A percentile compares a stretch with the other conserved stretches of the same genome.
phyloP scores from a whole-genome alignment of 179 eudicot species.

The Beta lomatogona region DNA sequence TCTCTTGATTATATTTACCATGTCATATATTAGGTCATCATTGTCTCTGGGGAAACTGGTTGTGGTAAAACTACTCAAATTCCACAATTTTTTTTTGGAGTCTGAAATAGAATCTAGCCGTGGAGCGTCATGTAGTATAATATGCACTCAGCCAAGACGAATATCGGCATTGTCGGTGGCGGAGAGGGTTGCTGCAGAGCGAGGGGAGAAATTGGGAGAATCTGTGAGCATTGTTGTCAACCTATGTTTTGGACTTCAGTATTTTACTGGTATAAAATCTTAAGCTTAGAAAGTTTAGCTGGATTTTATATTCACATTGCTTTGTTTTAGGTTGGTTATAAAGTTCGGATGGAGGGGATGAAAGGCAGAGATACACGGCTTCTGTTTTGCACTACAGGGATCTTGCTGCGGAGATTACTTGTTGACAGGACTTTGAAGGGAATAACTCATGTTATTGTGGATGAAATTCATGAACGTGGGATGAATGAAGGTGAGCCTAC shows the following conservation, averaged over 20 bases:
- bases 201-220: conserved; percentile 86
- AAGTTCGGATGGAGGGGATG: conserved; percentile 84
- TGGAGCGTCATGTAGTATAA: conserved; percentile 68
- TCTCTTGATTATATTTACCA: background rate
- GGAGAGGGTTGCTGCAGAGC: conserved; percentile 81
- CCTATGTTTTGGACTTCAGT: background rate
- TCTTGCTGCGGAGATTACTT: conserved; percentile 72
- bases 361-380: conserved; percentile 85
- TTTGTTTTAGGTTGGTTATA: conserved; percentile 68
- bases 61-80: conserved; percentile 92
- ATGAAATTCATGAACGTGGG: conserved; percentile 91
- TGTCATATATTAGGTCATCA: conserved; percentile 49
- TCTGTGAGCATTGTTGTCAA: conserved; percentile 52
- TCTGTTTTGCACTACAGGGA: conserved; percentile 82
- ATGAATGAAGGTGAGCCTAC: conserved; percentile 71
- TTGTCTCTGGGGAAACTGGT: conserved; percentile 90
- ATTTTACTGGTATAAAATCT: background rate
- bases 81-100: conserved; percentile 82
- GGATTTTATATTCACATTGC: background rate
- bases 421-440: conserved; percentile 75
- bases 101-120: conserved; percentile 65
- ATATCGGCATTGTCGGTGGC: conserved; percentile 87
- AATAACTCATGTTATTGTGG: conserved; percentile 78
- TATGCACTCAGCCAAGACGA: conserved; percentile 87
- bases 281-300: background rate